These are phyloP conservation scores for Aureoboletus auriporus DNA, from an alignment of 768 basidiomycete genomes.

Conservation along the genomic window DNA sequence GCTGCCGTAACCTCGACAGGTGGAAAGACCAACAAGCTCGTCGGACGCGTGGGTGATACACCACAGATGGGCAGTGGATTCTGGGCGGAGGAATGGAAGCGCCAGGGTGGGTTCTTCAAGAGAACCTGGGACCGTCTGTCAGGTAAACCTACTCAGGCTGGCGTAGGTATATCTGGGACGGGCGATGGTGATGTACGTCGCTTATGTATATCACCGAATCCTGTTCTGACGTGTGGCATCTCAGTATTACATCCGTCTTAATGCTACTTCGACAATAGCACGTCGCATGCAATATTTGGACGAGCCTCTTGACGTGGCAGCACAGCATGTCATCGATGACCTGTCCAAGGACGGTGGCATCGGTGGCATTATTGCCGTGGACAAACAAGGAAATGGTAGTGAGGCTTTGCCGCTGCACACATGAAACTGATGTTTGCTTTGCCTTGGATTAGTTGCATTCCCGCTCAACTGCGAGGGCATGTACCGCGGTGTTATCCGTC, in stretches of 20 bases:
- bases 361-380: conserved; percentile 75
- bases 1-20: conserved; percentile 75
- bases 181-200: conserved; percentile 76
- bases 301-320: conserved; percentile 55
- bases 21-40: conserved; percentile 78
- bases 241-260: conserved; percentile 75
- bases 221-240: conserved; percentile 1
- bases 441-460: conserved; percentile 52
- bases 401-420: conserved; percentile 7
- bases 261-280: conserved; percentile 63
- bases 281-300: conserved; percentile 57
- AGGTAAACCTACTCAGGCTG: conserved; percentile 33
- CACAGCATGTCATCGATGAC: conserved; percentile 52
- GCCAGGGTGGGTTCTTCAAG: conserved; percentile 28
- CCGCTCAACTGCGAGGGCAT: conserved; percentile 76
- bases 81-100: conserved; percentile 80
- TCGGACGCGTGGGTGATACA: conserved; percentile 81
- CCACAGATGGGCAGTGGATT: conserved; percentile 75
- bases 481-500: conserved; percentile 73
- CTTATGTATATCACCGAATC: neutral
- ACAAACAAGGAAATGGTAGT: conserved; percentile 62
- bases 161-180: conserved; percentile 77
- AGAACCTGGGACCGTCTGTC: conserved; percentile 38
- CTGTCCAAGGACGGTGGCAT: conserved; percentile 55
- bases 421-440: neutral